phyloP scores from a whole-genome alignment of 140 eudicot genomes.

The Flaveria floridana region DNA sequence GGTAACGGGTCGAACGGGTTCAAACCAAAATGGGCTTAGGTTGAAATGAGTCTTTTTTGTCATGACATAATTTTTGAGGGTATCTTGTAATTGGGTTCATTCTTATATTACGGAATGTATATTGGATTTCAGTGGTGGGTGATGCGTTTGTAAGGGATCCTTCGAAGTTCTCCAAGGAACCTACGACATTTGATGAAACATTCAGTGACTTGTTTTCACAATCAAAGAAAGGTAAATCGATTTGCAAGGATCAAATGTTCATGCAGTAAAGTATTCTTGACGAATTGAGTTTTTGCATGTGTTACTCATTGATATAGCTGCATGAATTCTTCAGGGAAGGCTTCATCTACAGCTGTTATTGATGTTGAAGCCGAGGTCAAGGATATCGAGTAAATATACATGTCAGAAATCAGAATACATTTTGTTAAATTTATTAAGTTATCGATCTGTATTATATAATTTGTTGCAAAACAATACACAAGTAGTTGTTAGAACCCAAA shows the following conservation, averaged over 20 bases:
- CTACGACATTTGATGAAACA: slow-evolving; percentile 56
- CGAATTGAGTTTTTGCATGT: not conserved
- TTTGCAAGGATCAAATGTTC: not conserved
- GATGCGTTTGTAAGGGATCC: slow-evolving; percentile 69
- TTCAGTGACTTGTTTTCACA: slow-evolving; percentile 55
- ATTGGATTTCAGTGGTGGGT: slow-evolving; percentile 59
- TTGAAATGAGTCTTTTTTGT: not conserved
- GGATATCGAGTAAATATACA: slow-evolving; percentile 53
- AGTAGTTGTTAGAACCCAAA: slow-evolving; percentile 19
- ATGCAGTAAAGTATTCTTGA: not conserved
- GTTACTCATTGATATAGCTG: not conserved
- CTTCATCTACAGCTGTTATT: slow-evolving; percentile 56
- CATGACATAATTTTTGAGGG: slow-evolving; percentile 1
- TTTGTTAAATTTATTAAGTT: not conserved
- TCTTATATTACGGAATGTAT: slow-evolving; percentile 19
- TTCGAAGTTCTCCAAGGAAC: slow-evolving; percentile 48
- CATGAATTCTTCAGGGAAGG: slow-evolving; percentile 50
- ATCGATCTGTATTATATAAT: slow-evolving; percentile 31
- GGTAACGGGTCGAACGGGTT: not conserved
- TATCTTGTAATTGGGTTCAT: not conserved
- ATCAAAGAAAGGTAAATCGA: slow-evolving; percentile 55
- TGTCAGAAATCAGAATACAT: slow-evolving; percentile 1
- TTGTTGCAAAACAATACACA: slow-evolving; percentile 17
- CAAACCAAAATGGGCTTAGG: not conserved
- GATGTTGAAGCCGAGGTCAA: slow-evolving; percentile 88